A percentile compares a stretch with the other conserved stretches of the same genome.
Evolutionary conservation across 805 yeast species (phyloP).

Genomic region (Pichia membranifaciens): DNA sequence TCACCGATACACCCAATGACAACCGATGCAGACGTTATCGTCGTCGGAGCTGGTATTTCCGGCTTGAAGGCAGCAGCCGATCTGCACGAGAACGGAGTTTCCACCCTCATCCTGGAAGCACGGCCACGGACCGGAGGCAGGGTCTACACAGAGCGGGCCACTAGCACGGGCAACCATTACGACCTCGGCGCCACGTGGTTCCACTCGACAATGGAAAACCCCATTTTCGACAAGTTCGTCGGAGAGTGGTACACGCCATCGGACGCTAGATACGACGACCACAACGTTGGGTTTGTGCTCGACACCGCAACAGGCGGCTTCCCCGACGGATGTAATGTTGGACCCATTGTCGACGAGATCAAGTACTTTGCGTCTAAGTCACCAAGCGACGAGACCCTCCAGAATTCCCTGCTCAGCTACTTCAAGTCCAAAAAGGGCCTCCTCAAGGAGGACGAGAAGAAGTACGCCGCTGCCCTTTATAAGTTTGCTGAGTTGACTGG

Average conservation of each 20-base stretch:
- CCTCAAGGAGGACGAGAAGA: conserved; percentile 23
- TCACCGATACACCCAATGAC: not conserved
- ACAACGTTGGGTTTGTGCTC: conserved; percentile 11
- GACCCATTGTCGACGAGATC: conserved; percentile 30
- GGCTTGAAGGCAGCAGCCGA: conserved; percentile 46
- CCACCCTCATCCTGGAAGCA: conserved; percentile 40
- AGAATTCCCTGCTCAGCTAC: conserved; percentile 24
- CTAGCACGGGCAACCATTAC: conserved; percentile 25
- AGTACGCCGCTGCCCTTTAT: conserved; percentile 26
- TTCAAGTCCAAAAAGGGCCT: conserved; percentile 16
- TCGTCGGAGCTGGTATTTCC: conserved; percentile 49
- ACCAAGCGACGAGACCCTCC: conserved; percentile 25
- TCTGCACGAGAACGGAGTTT: conserved; percentile 27
- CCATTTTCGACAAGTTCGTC: conserved; percentile 30
- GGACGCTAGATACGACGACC: conserved; percentile 29
- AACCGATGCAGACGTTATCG: conserved; percentile 28
- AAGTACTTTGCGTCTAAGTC: conserved; percentile 29
- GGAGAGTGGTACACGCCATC: conserved; percentile 17
- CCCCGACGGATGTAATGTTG: conserved; percentile 27
- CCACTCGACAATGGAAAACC: conserved; percentile 42
- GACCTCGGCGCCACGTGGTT: conserved; percentile 55
- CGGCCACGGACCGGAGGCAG: conserved; percentile 44
- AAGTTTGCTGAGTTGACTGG: conserved; percentile 27
- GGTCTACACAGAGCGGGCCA: conserved; percentile 28
- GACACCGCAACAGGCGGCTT: conserved; percentile 11